Base-by-base conservation (phyloP, 2,329 filamentous ascomycete genomes). In the Colletotrichum filicis region DNA sequence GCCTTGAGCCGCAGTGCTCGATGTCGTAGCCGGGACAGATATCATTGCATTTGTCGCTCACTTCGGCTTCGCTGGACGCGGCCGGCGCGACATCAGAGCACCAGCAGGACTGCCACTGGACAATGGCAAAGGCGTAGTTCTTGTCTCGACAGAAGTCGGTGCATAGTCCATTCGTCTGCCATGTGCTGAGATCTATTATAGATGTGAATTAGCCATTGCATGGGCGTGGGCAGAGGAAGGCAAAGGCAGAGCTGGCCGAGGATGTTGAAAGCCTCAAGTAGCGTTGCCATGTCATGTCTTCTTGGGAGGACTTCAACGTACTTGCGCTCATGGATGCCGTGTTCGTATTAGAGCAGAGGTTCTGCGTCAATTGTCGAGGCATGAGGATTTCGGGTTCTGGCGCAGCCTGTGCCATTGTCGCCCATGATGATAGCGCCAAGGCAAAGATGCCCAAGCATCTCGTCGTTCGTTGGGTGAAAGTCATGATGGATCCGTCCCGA, bases 131-230 rank as follows among this genome's bases (percentile, higher is more conserved):
- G 52, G 93, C 92, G 75, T 87, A 93, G 19, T 85, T 76, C 28
- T 77, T 76, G 24, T 79, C 78, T 30, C 81, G 77, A 82, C 94
- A 96, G 61, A 87, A 87, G 61, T 89, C 83, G 62, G 85, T 83
- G 79, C 94, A 96, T 14, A 91, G 87, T 35, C 93, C 93, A 76
- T 94, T 91, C 24, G 92, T 93, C 80, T 95, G 92, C 74, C 82
- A 92, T 75, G 87, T 87, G 74, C 86, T 88, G 37, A 80, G 78
- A 75, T 90, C 90, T 92, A 73, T 6, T 92, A 73, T 3, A 19
- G 16, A 5, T 8, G 11, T 8, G 24, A 11, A 57, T 74, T 57
- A 71, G 68, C n/a, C n/a, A 60, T 8, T 42, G 9, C 12, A n/a
- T n/a, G 3, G 30, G 7, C 6, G 19, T 19, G 16, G 3, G 16